Base-by-base conservation (phyloP, 768 basidiomycete species). In the Suillus subluteus region DNA sequence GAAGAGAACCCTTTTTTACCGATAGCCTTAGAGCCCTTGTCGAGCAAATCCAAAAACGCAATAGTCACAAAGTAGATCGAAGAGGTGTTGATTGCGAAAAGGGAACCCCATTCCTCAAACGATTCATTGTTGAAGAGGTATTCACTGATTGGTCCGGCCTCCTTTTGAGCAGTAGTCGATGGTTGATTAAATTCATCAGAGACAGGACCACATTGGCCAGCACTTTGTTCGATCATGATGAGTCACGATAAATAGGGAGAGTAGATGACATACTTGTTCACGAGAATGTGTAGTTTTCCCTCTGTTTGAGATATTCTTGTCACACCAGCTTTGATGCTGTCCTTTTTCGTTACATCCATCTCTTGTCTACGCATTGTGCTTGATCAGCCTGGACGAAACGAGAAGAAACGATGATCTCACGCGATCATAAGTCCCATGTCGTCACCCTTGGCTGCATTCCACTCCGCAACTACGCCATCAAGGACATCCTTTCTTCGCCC, bases 31-130 rank as follows among this genome's bases (percentile, higher is more conserved):
- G 89, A 86, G 38, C 91, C 92, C 70, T 88, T 90, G 63, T 87
- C 88, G 55, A 94, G 84, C 50, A 94, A 80, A 6, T 89, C 92
- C 55, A 93, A 77, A 77, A 94, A 93, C 0, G 91, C 92, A 8
- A 85, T 87, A 0, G 91, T 91, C 67, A 88, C 84, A 73, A 94
- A 94, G 79, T 87, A 94, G 63, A 89, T 79, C n/a, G 93, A 88
- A 72, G 89, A 88, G 0, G 89, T 85, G 79, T 94, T 94, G 76
- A 91, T 81, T 15, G 78, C 74, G 73, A 87, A 93, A 18, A 91
- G 75, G 46, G 85, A 76, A 0, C 80, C 75, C 92, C 92, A 94
- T 48, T 77, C 80, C 26, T 87, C 86, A 65, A 87, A 83, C 5
- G 84, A 82, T 68, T 91, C 90, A 68, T 85, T 86, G 46, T 88